phyloP scores from a whole-genome alignment of 148 eudicot species.

The Gaultheria prostrata region DNA sequence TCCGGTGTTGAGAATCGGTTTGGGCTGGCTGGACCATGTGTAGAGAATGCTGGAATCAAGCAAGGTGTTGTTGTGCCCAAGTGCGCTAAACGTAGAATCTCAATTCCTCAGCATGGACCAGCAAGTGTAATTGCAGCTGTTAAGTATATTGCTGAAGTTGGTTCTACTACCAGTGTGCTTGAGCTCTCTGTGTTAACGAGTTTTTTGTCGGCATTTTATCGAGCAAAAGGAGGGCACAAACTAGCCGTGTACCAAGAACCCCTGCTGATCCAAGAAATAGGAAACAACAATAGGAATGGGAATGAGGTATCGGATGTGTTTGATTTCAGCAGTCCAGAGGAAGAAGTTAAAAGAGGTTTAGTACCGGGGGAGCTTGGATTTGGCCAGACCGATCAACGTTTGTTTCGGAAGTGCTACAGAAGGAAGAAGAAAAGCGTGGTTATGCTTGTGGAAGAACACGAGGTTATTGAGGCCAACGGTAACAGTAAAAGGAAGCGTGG shows the following conservation, averaged over 20 bases:
- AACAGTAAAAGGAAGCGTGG: not conserved
- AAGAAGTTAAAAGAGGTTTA: conserved; percentile 25
- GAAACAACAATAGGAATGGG: conserved; percentile 22
- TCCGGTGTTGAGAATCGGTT: conserved; percentile 19
- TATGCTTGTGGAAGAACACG: too few relatives aligned
- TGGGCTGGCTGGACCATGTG: conserved; percentile 26
- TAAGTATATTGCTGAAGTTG: conserved; percentile 25
- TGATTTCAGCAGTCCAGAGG: conserved; percentile 23
- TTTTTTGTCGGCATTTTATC: conserved; percentile 48
- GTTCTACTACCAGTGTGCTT: conserved; percentile 27
- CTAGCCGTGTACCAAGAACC: conserved; percentile 36
- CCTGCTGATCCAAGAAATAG: conserved; percentile 38
- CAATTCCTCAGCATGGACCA: conserved; percentile 35
- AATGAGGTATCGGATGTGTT: not conserved
- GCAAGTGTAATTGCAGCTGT: conserved; percentile 32
- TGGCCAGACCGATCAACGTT: conserved; percentile 7
- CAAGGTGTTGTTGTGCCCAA: conserved; percentile 45
- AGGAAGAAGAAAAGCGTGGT: conserved; percentile 53
- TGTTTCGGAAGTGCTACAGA: conserved; percentile 25
- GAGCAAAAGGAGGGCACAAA: conserved; percentile 33
- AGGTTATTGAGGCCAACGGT: not conserved
- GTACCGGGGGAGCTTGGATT: conserved; percentile 11
- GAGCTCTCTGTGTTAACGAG: conserved; percentile 45
- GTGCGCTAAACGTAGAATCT: conserved; percentile 27
- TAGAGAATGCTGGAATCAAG: conserved; percentile 58